These are phyloP conservation scores for Pythium apleroticum DNA, from an alignment of 352 stramenopile genomes.

Conservation along the genomic window DNA sequence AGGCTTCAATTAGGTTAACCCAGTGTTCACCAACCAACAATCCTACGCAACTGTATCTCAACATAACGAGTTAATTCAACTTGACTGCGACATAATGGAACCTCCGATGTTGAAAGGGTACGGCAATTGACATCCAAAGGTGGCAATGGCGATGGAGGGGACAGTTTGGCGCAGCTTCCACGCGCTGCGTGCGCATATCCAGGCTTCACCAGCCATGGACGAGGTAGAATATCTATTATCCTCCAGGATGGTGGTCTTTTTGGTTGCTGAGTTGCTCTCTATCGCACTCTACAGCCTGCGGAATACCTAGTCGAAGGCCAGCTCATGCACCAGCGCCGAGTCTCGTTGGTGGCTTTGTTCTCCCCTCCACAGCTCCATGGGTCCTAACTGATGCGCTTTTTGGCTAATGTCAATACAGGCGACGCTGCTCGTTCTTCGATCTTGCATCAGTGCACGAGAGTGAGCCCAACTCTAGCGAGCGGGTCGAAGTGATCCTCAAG, in stretches of 20 bases:
- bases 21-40: slow-evolving; percentile 27
- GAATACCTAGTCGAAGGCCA: slow-evolving; percentile 65
- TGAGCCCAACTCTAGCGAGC: slow-evolving; percentile 25
- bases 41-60: slow-evolving; percentile 12
- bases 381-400: neutral
- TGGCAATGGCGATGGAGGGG: neutral
- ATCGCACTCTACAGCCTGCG: neutral
- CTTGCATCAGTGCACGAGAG: slow-evolving; percentile 36
- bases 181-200: slow-evolving; percentile 40
- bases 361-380: slow-evolving; percentile 1
- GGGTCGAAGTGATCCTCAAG: slow-evolving; percentile 78
- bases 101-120: slow-evolving; percentile 6
- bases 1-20: slow-evolving; percentile 25
- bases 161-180: slow-evolving; percentile 45
- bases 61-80: slow-evolving; percentile 11
- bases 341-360: too few relatives aligned
- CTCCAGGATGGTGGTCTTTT: neutral
- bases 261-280: neutral
- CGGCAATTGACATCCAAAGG: slow-evolving; percentile 1
- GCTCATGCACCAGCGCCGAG: slow-evolving; percentile 70
- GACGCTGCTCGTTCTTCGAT: slow-evolving; percentile 79
- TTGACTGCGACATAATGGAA: neutral
- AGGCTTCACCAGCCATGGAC: slow-evolving; percentile 26
- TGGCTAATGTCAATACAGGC: slow-evolving; percentile 26
- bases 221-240: slow-evolving; percentile 14